These are phyloP conservation scores for Noccaea bulbosa DNA, from an alignment of 345 rosid species.

Conservation along the genomic window DNA sequence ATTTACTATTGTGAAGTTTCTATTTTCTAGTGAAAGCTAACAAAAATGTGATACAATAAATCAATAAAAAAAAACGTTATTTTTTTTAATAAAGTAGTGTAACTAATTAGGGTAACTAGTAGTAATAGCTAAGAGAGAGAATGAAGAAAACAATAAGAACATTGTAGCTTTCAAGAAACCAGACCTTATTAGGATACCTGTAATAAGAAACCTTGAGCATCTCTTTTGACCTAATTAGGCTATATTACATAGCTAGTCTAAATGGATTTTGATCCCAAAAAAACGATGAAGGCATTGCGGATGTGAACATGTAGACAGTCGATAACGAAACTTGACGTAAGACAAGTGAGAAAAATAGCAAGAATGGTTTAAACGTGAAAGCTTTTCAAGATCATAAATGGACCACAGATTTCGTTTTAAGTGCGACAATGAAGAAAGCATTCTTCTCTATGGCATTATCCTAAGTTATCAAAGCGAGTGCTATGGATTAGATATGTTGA, in stretches of 20 bases:
- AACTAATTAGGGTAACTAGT: conserved; percentile 38
- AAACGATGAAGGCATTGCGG: neutral
- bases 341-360: neutral
- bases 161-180: conserved; percentile 21
- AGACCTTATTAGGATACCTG: conserved; percentile 17
- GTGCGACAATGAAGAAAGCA: conserved; percentile 13
- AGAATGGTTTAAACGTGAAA: conserved; percentile 5
- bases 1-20: conserved; percentile 41
- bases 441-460: conserved; percentile 20
- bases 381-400: neutral
- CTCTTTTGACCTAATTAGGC: conserved; percentile 5
- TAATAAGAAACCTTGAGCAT: conserved; percentile 32
- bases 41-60: conserved; percentile 24
- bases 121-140: conserved; percentile 21
- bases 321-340: neutral
- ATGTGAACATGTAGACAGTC: conserved; percentile 3
- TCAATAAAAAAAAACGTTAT: conserved; percentile 10
- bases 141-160: neutral
- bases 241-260: neutral
- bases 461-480: conserved; percentile 28
- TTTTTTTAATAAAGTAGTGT: conserved; percentile 14
- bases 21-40: conserved; percentile 36
- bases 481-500: conserved; percentile 29
- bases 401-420: neutral
- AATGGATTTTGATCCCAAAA: neutral